Evolutionary conservation across 495 filamentous ascomycete genomes (phyloP).

Genomic region (Lasiosphaeria ovina): DNA sequence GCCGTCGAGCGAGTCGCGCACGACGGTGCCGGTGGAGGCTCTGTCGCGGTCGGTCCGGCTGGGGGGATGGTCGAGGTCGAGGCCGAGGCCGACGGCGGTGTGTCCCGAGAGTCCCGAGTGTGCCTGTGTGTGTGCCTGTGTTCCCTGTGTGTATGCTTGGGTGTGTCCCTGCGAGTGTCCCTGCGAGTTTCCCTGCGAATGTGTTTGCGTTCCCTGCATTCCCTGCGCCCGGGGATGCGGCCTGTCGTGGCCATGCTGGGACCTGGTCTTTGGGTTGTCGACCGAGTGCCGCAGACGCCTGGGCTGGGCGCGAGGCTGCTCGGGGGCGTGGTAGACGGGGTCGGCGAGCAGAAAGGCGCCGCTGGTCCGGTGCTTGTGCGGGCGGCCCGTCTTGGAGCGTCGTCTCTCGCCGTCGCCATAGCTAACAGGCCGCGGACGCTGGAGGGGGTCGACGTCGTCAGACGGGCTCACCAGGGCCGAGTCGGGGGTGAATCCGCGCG

Average conservation of each 20-base stretch:
- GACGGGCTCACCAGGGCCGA: slow-evolving; percentile 20
- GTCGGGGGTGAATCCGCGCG: slow-evolving; percentile 19
- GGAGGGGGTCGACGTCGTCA: slow-evolving; percentile 22
- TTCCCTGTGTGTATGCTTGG: no score
- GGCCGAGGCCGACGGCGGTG: background rate
- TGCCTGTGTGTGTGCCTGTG: no score
- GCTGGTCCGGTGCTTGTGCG: slow-evolving; percentile 42
- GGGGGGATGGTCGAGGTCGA: background rate
- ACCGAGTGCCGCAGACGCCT: slow-evolving; percentile 17
- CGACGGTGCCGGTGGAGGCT: slow-evolving; percentile 11
- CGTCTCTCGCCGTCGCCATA: slow-evolving; percentile 24
- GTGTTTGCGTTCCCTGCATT: background rate
- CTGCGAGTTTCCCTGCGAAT: no score
- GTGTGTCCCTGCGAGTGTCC: background rate
- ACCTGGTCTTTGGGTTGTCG: slow-evolving; percentile 13
- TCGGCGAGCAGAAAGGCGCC: slow-evolving; percentile 48
- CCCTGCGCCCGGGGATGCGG: background rate
- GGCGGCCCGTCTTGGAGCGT: slow-evolving; percentile 25
- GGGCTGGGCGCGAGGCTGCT: slow-evolving; percentile 9
- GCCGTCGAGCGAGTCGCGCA: slow-evolving; percentile 19
- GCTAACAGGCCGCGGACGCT: slow-evolving; percentile 18
- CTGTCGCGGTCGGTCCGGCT: slow-evolving; percentile 7
- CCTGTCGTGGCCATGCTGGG: slow-evolving; percentile 13
- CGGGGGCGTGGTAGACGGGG: slow-evolving; percentile 21
- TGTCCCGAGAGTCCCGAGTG: no score